A percentile compares a stretch with the other conserved stretches of the same genome.
These are phyloP conservation scores for Carex arenaria DNA, from an alignment of 202 grass and related monocot genomes.

Conservation along the genomic window DNA sequence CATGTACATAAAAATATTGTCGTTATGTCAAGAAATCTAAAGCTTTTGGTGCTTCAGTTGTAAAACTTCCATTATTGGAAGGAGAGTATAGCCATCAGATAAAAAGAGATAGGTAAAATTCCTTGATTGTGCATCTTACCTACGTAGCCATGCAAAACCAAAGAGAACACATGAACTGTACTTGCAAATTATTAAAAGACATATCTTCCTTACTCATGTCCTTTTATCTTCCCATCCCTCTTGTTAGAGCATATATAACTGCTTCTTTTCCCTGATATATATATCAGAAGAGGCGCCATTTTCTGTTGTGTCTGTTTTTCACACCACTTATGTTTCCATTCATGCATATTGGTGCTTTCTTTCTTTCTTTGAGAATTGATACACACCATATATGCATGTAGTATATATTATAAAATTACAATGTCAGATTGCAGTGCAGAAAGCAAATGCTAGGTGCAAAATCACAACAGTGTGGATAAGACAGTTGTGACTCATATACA, in stretches of 20 bases:
- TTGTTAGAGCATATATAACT: slow-evolving; percentile 2
- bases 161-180: slow-evolving; percentile 11
- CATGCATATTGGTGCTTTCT: not conserved
- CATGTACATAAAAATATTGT: slow-evolving; percentile 3
- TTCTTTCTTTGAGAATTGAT: not conserved
- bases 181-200: not conserved
- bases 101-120: slow-evolving; percentile 48
- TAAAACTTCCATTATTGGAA: slow-evolving; percentile 12
- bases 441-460: too few species aligned
- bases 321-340: not conserved
- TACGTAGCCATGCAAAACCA: slow-evolving; percentile 34
- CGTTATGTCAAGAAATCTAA: slow-evolving; percentile 12
- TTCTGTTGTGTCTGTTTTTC: not conserved
- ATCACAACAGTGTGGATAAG: too few species aligned
- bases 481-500: too few species aligned
- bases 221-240: slow-evolving; percentile 15
- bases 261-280: not conserved
- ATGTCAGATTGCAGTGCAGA: too few species aligned
- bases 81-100: slow-evolving; percentile 9
- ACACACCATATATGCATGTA: too few species aligned
- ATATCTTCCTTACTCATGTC: slow-evolving; percentile 9
- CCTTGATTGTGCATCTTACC: slow-evolving; percentile 36
- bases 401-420: too few species aligned
- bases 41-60: slow-evolving; percentile 10
- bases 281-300: not conserved